Evolutionary conservation across 2,329 filamentous ascomycete species (phyloP).

Genomic region (Pestalotiopsis sp.): DNA sequence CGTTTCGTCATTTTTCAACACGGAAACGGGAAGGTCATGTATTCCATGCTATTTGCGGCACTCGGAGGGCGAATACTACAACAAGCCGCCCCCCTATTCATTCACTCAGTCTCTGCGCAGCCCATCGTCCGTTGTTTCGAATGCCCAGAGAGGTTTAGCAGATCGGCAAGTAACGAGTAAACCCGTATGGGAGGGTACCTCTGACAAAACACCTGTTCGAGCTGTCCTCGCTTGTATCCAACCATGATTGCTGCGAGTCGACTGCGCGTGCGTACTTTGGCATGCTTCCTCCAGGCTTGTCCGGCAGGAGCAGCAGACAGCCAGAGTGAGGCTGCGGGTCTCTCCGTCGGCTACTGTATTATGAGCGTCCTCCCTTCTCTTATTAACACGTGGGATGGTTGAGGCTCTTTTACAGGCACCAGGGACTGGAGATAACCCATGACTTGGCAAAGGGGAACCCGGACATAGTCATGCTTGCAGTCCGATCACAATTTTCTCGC

Average conservation of each 20-base stretch:
- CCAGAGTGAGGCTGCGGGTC: neutral
- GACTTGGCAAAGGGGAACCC: neutral
- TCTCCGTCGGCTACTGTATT: neutral
- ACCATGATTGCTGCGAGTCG: neutral
- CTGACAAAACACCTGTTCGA: too few species aligned
- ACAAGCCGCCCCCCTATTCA: neutral
- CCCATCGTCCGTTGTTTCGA: neutral
- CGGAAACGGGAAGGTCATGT: constrained; percentile 8
- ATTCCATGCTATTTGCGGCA: neutral
- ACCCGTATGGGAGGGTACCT: too few species aligned
- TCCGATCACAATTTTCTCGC: neutral
- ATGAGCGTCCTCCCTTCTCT: neutral
- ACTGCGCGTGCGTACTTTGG: neutral
- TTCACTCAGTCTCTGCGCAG: neutral
- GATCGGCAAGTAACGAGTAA: neutral
- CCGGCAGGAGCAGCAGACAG: neutral
- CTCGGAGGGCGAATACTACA: neutral
- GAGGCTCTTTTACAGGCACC: neutral
- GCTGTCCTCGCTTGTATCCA: neutral
- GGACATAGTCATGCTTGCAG: neutral
- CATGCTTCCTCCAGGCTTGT: neutral
- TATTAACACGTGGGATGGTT: neutral
- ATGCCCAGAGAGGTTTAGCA: neutral
- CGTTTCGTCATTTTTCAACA: constrained; percentile 4
- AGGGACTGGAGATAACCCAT: neutral